phyloP scores from a whole-genome alignment of 176 grass and related monocot species.

The Phoenix roebelenii region DNA sequence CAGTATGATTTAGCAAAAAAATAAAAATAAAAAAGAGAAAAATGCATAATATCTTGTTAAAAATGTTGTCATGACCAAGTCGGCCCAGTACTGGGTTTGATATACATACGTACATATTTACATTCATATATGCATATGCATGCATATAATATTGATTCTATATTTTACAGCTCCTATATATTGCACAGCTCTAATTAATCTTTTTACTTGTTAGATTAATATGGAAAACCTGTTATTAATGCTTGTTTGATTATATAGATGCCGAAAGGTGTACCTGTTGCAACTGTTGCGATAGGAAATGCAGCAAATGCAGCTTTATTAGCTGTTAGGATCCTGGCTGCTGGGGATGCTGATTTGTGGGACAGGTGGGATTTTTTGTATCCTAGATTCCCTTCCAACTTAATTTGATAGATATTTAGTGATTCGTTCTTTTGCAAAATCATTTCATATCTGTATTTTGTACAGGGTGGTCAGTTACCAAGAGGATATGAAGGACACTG shows the following conservation, averaged over 20 bases:
- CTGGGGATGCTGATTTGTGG: conserved; percentile 48
- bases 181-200: too few relatives aligned
- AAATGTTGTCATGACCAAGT: too few relatives aligned
- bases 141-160: too few relatives aligned
- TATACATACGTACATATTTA: too few relatives aligned
- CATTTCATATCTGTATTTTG: not conserved
- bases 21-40: too few relatives aligned
- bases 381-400: conserved; percentile 1
- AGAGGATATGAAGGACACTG: conserved; percentile 45
- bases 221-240: too few relatives aligned
- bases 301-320: conserved; percentile 80
- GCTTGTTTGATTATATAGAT: conserved; percentile 36
- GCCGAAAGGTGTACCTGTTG: conserved; percentile 88
- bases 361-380: conserved; percentile 39
- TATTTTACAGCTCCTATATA: too few relatives aligned
- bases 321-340: conserved; percentile 52
- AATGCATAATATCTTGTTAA: too few relatives aligned
- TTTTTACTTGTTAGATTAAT: too few relatives aligned
- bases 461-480: conserved; percentile 47
- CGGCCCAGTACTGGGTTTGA: too few relatives aligned
- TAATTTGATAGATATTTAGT: conserved; percentile 2
- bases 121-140: too few relatives aligned
- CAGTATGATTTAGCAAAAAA: too few relatives aligned
- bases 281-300: conserved; percentile 63
- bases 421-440: not conserved